Base-by-base conservation (phyloP, 2,329 filamentous ascomycete species). In the Metarhizium album region DNA sequence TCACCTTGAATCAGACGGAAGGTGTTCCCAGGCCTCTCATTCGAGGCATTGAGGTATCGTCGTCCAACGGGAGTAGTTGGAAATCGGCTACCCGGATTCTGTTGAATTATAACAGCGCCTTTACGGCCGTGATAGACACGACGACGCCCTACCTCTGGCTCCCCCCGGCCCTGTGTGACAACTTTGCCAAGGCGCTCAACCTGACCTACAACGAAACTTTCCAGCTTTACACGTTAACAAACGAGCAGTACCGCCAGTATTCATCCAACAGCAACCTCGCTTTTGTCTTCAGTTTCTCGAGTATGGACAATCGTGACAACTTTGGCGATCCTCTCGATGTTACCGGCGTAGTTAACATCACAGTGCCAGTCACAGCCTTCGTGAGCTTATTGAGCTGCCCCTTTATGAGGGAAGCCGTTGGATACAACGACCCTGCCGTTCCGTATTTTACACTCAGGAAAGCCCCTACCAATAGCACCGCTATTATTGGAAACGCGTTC, bases 401-500 rank as follows among this genome's bases (percentile, higher is more conserved):
- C 2, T 80, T 72, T 54, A 70, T 62, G 59, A 64, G 70, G 47
- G 63, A 66, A 37, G 58, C 62, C 20, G 74, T 76, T 54, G 57
- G 64, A 45, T 75, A 72, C 51, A 70, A 67, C 33, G 67, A 73
- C 6, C 65, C 70, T 8, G 68, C 68, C 35, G 62, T 75, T 9
- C 76, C 74, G 11, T 88, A 87, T 60, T 87, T 88, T 53, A 83
- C 84, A 3, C 70, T 89, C 48, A 75, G 79, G 57, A 76, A 76
- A 52, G 70, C 78, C 14, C 14, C 33, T 11, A 60, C 72, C 20
- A 72, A 76, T 51, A 72, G 73, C 35, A 70, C 70, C 14, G 73
- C 79, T 62, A 76, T 83, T 13, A 73, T 88, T 35, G 85, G 85
- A 7, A 74, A 83, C 33, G 76, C 79, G 0, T 87, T 88, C 56